A percentile compares a stretch with the other conserved stretches of the same genome.
Conservation (phyloP, 2,329 filamentous ascomycete species). For the Cylindrodendrum hubeiense region DNA sequence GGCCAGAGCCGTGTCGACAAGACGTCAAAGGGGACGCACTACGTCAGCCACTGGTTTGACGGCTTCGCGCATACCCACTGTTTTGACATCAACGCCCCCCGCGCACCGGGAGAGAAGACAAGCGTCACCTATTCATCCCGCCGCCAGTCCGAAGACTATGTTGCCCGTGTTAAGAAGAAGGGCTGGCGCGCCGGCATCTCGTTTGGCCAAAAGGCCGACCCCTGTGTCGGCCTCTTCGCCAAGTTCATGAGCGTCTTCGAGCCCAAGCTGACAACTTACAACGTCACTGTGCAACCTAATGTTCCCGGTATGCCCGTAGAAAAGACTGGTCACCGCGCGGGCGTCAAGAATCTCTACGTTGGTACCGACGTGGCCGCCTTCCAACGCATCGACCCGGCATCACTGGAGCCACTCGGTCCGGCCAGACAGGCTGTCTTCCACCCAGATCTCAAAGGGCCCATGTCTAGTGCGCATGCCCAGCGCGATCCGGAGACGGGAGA, state of each 20-base stretch:
- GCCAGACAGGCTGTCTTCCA: constrained; percentile 72
- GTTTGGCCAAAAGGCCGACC: constrained; percentile 80
- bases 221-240: constrained; percentile 78
- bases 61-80: constrained; percentile 78
- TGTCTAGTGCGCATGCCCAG: constrained; percentile 79
- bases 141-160: constrained; percentile 72
- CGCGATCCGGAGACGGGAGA: constrained; percentile 78
- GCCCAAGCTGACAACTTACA: constrained; percentile 61
- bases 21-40: constrained; percentile 69
- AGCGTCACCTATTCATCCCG: constrained; percentile 78
- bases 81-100: constrained; percentile 72
- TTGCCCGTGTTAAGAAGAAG: constrained; percentile 70
- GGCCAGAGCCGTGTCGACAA: constrained; percentile 72
- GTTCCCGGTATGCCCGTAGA: constrained; percentile 66
- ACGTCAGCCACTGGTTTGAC: constrained; percentile 84
- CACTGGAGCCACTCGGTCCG: constrained; percentile 78
- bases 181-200: constrained; percentile 69
- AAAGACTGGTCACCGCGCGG: constrained; percentile 52
- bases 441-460: constrained; percentile 73
- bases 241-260: constrained; percentile 76
- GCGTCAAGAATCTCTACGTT: constrained; percentile 63
- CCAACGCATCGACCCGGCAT: constrained; percentile 75
- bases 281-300: constrained; percentile 75
- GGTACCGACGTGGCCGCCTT: constrained; percentile 68
- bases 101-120: constrained; percentile 41